phyloP scores from a whole-genome alignment of 2,329 filamentous ascomycete species.

The Trichoderma cornu-damae region DNA sequence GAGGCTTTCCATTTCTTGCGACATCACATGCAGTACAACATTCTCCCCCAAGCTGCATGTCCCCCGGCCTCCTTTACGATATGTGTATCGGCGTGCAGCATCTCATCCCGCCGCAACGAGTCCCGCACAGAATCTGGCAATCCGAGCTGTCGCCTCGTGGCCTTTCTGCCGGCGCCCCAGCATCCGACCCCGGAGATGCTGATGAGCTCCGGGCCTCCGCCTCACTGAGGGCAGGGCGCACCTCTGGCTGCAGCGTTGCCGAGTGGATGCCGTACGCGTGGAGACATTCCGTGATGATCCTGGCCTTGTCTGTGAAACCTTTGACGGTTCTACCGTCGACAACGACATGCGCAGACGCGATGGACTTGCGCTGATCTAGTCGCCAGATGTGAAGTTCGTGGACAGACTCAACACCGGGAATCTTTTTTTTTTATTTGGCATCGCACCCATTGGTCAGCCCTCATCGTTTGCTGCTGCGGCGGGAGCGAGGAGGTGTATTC shows the following conservation, averaged over 20 bases:
- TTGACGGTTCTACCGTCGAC: constrained; percentile 53
- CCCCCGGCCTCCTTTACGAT: neutral
- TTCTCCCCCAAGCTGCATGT: neutral
- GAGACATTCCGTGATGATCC: constrained; percentile 61
- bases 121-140: constrained; percentile 50
- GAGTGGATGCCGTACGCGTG: constrained; percentile 71
- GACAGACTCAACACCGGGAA: constrained; percentile 60
- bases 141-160: constrained; percentile 23
- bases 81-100: constrained; percentile 38
- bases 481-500: neutral
- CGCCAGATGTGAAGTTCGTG: constrained; percentile 73
- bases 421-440: too few species aligned
- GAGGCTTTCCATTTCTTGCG: neutral
- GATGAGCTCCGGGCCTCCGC: constrained; percentile 8
- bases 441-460: neutral
- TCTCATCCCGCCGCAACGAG: constrained; percentile 46
- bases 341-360: constrained; percentile 65
- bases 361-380: constrained; percentile 62
- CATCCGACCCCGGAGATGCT: constrained; percentile 16
- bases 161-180: constrained; percentile 21
- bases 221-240: constrained; percentile 16
- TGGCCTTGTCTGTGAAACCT: constrained; percentile 56
- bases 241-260: constrained; percentile 64
- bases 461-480: neutral
- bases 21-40: neutral